Evolutionary conservation across 108 stramenopile species (phyloP).

Genomic region (Skeletonema tropicum): DNA sequence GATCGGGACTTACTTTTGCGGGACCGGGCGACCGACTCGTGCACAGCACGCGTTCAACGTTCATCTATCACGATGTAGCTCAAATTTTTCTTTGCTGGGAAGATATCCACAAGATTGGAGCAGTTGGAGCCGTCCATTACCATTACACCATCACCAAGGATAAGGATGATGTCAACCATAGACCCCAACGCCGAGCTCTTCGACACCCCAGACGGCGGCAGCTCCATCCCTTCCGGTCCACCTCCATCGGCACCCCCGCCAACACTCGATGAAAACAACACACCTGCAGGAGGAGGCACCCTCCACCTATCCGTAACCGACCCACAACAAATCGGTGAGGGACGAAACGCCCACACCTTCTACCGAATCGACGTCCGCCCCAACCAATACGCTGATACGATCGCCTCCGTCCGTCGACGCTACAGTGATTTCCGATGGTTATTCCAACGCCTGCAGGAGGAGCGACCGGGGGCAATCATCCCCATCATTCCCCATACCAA

Average conservation of each 20-base stretch:
- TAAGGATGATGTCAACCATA: background rate
- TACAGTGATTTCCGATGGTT: constrained; percentile 97
- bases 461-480: constrained; percentile 87
- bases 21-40: too few species aligned
- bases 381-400: constrained; percentile 49
- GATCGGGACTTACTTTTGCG: too few species aligned
- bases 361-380: constrained; percentile 64
- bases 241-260: constrained; percentile 7
- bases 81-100: too few species aligned
- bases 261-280: constrained; percentile 17
- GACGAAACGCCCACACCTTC: constrained; percentile 61
- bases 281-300: constrained; percentile 16
- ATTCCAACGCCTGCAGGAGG: constrained; percentile 73
- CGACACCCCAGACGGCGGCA: background rate
- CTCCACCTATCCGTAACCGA: constrained; percentile 55
- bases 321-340: constrained; percentile 68
- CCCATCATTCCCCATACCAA: constrained; percentile 93
- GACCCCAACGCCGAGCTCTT: constrained; percentile 14
- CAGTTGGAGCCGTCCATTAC: too few species aligned
- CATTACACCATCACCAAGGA: too few species aligned
- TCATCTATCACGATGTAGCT: too few species aligned
- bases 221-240: background rate
- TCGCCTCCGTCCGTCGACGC: constrained; percentile 70
- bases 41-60: too few species aligned
- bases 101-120: too few species aligned